Evolutionary conservation across 768 basidiomycete genomes (phyloP).

Genomic region (Mycena leptocephala): DNA sequence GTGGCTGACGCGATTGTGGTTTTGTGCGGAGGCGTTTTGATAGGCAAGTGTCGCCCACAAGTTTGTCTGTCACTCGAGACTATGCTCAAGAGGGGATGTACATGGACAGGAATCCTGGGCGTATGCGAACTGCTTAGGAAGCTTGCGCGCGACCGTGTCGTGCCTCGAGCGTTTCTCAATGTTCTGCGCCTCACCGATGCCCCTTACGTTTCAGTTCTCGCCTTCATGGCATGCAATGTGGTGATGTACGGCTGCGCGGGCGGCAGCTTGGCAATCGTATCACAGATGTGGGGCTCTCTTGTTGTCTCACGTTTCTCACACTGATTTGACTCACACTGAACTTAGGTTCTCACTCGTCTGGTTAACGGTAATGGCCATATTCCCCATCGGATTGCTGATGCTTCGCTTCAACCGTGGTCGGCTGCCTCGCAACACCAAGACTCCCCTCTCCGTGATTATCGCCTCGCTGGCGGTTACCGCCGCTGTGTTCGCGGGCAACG

Average conservation of each 20-base stretch:
- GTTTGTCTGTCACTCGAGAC: not conserved
- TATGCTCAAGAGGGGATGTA: not conserved
- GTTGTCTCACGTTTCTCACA: constrained; percentile 15
- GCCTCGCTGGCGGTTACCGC: constrained; percentile 59
- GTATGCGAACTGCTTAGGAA: constrained; percentile 74
- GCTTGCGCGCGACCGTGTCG: constrained; percentile 71
- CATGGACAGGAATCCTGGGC: constrained; percentile 65
- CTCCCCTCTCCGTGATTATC: constrained; percentile 59
- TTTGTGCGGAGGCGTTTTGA: constrained; percentile 80
- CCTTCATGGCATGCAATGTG: constrained; percentile 66
- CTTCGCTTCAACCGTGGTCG: constrained; percentile 79
- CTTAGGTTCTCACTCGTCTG: constrained; percentile 80
- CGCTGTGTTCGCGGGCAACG: constrained; percentile 71
- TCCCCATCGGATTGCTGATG: constrained; percentile 72
- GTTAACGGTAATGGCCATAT: constrained; percentile 76
- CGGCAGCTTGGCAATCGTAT: constrained; percentile 67
- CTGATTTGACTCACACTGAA: not conserved
- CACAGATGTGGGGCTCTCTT: constrained; percentile 64
- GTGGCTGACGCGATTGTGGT: constrained; percentile 80
- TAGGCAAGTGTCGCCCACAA: constrained; percentile 59
- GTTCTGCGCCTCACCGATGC: constrained; percentile 65
- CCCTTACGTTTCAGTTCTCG: constrained; percentile 67
- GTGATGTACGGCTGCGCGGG: constrained; percentile 75
- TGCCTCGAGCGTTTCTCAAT: constrained; percentile 70
- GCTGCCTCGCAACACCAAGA: constrained; percentile 59